Evolutionary conservation across 164 flowering plant species (phyloP), one percentile per base, ranked within the genome.

Genomic region (Houttuynia cordata): DNA sequence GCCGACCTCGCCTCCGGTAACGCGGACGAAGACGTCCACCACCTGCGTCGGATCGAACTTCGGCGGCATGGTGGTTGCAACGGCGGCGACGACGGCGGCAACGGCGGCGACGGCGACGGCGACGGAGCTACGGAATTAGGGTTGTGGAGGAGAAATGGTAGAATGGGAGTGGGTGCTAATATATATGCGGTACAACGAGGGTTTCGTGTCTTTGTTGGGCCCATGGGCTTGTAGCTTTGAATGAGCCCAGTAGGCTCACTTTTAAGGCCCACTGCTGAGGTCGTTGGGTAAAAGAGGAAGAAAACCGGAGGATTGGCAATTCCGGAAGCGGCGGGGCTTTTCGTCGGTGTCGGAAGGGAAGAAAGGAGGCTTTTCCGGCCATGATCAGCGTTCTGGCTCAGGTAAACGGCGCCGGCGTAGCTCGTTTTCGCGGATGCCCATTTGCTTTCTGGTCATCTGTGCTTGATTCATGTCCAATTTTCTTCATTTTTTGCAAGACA

Each of bases 1-100:
- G 0, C 91, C 91, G 34, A 85, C 91, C 66, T 85, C 91, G 0
- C 91, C 91, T 20, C 87, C 87, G 58, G 91, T 85, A 34, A 85
- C 91, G 19, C 91, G 76, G 62, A 85, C 87, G 76, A 65, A 85
- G 51, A 85, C 91, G 60, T 85, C 91, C 19, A 85, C 82, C 42
- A 83, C 81, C 74, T 81, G 91, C 0, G 75, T 53, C 0, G 88
- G 88, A 23, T 85, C 91, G 63, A 85, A 75, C 73, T 85, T 85
- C 37, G 91, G 91, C 67, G 87, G 87, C 91, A 83, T 83, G 39
- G 57, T 24, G 56, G 24, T 15, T 4, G 45, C 1, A n/a, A n/a
- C n/a, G 9, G 24, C 15, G 20, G 22, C 41, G 14, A 53, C 30
- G 30, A 30, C 30, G 13, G 24, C 40, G 34, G 24, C 10, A 34